Base-by-base conservation (phyloP, 2,329 filamentous ascomycete species). In the Lachnellula subtilissima region DNA sequence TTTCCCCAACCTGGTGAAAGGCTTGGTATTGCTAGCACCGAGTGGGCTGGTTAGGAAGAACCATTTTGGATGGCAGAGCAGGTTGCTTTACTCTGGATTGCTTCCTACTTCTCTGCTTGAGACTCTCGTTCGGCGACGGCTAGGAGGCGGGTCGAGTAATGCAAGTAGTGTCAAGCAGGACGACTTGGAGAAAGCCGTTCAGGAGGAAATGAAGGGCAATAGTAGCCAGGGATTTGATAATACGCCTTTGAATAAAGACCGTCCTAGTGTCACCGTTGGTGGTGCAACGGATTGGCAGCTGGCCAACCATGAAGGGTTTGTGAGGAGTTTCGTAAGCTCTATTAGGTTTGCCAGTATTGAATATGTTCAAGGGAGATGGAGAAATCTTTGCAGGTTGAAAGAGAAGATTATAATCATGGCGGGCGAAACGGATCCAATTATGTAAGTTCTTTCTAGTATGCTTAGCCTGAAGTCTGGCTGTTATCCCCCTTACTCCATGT, bases 1-100 rank as follows among this genome's bases (percentile, higher is more conserved):
- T 67, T 89, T 90, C 65, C 83, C 88, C 0, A 72, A 81, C 48
- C 75, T 93, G 54, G 78, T 96, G 14, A 78, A 80, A 12, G 82
- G 80, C 9, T 76, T 97, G 22, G 77, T 94, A 11, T 80, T 96
- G 5, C 79, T 97, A 43, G 90, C 91, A 0, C 91, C 92, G 0
- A 79, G 86, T 0, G 92, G 92, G 0, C 76, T 96, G 46, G 82
- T 96, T 61, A 75, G 81, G 43, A 71, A 76, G 0, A 72, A 76
- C 55, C 78, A 77, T 63, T 81, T 85, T 58, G 80, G 79, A 22
- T 69, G 72, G 39, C 60, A 74, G 9, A 76, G 75, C 32, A 75
- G 77, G 42, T 67, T 82, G 53, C 65, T 84, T 51, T 85, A 84
- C 70, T 74, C 77, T 6, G 80, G 79, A 15, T 62, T 81, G 46